Percentiles rank a stretch among this genome's conserved stretches.
phyloP scores from a whole-genome alignment of 768 basidiomycete species.

The Gymnopilus junonius region DNA sequence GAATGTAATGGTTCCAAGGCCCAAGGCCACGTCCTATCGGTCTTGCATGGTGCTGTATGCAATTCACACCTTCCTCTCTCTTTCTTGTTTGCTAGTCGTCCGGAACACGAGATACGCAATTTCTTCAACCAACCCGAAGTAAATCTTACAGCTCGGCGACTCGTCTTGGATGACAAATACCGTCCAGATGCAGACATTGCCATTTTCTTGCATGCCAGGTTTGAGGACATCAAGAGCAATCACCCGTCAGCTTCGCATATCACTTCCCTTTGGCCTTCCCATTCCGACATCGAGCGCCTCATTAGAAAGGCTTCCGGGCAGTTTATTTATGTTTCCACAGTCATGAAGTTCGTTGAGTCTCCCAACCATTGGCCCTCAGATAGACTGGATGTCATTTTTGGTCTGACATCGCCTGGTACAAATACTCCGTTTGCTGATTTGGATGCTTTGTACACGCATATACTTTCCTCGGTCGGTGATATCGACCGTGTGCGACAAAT shows the following conservation, averaged over 20 bases:
- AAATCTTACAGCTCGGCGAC: neutral
- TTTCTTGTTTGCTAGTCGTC: constrained; percentile 17
- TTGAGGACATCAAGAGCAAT: neutral
- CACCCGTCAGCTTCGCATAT: constrained; percentile 3
- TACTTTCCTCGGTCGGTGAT: constrained; percentile 2
- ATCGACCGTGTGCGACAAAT: neutral
- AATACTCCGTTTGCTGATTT: constrained; percentile 3
- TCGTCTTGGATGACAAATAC: constrained; percentile 3
- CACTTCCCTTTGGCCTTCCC: neutral
- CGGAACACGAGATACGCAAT: constrained; percentile 6
- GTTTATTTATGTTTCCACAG: constrained; percentile 18
- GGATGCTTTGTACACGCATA: constrained; percentile 4
- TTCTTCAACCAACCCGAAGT: neutral
- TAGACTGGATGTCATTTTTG: neutral
- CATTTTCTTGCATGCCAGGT: neutral
- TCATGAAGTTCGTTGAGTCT: constrained; percentile 2
- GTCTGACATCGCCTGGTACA: neutral
- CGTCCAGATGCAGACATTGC: constrained; percentile 6
- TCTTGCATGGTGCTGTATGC: neutral
- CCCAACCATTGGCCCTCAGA: neutral
- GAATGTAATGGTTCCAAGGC: neutral
- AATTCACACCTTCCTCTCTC: neutral
- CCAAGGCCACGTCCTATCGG: neutral
- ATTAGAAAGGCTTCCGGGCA: constrained; percentile 16
- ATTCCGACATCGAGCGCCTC: neutral